A percentile compares a stretch with the other conserved stretches of the same genome.
Conservation (phyloP, 1,139 yeast genomes). For the Suhomyces choctaworum region DNA sequence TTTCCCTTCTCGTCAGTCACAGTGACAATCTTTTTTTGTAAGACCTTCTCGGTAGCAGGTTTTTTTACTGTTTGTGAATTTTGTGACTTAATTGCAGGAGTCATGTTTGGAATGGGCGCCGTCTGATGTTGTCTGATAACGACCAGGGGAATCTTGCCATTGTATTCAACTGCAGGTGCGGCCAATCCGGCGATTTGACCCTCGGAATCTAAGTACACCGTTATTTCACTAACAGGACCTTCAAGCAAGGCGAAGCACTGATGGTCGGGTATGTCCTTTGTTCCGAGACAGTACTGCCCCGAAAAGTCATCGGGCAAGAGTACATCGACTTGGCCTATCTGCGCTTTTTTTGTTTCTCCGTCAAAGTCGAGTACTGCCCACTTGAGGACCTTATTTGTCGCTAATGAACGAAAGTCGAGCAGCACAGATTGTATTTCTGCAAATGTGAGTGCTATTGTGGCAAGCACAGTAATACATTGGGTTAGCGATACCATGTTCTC, state of each 20-base stretch:
- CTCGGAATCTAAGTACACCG: conserved; percentile 2
- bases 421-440: conserved; percentile 11
- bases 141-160: neutral
- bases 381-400: neutral
- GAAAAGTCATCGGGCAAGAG: neutral
- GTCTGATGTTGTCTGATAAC: neutral
- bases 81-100: conserved; percentile 12
- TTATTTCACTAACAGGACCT: conserved; percentile 1
- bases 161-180: neutral
- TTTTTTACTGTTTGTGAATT: conserved; percentile 8
- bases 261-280: conserved; percentile 27
- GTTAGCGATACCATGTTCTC: conserved; percentile 5
- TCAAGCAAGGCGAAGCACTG: conserved; percentile 34
- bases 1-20: conserved; percentile 27
- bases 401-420: conserved; percentile 13
- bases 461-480: conserved; percentile 7
- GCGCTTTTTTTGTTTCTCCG: conserved; percentile 6
- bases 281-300: conserved; percentile 34
- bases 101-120: conserved; percentile 33
- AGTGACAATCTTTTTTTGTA: conserved; percentile 16
- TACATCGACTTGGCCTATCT: no score
- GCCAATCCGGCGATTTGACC: conserved; percentile 6
- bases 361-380: conserved; percentile 7
- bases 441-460: conserved; percentile 8
- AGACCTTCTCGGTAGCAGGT: conserved; percentile 17